phyloP scores from a whole-genome alignment of 2,329 filamentous ascomycete species.

The Aschersonia sp. region DNA sequence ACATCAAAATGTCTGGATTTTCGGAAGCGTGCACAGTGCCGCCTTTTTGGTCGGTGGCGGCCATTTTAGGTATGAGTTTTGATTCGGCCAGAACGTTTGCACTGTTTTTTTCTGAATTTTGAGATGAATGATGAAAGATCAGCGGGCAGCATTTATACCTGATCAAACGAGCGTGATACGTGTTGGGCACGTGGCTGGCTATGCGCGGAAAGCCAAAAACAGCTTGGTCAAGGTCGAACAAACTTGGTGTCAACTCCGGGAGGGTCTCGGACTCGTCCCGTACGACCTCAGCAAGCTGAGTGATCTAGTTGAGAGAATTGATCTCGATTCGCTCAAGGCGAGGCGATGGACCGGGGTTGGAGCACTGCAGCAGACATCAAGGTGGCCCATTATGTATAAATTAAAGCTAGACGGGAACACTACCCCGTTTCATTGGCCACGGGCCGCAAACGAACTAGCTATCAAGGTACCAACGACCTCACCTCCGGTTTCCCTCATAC shows the following conservation, averaged over 20 bases:
- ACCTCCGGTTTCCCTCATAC: not conserved
- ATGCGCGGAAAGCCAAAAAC: not conserved
- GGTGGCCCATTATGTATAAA: not conserved
- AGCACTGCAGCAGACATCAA: not conserved
- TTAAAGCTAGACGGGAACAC: not conserved
- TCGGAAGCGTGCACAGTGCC: not conserved
- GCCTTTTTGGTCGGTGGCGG: not conserved
- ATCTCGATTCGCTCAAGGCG: not conserved
- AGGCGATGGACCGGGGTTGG: not conserved
- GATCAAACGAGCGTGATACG: not conserved
- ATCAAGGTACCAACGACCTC: not conserved
- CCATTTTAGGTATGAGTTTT: not conserved
- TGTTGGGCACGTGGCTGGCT: not conserved
- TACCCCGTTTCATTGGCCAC: not conserved
- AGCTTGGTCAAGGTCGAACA: not conserved
- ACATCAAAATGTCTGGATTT: not conserved
- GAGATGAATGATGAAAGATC: too few species aligned
- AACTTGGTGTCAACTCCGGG: not conserved
- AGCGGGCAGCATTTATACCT: not conserved
- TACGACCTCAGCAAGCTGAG: too few species aligned
- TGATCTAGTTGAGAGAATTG: too few species aligned
- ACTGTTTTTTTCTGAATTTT: too few species aligned
- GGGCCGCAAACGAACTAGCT: not conserved
- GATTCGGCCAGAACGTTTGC: too few species aligned
- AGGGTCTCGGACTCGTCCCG: too few species aligned